Base-by-base conservation (phyloP, 1,139 yeast species). In the Suzukiozyma palmioleophila region DNA sequence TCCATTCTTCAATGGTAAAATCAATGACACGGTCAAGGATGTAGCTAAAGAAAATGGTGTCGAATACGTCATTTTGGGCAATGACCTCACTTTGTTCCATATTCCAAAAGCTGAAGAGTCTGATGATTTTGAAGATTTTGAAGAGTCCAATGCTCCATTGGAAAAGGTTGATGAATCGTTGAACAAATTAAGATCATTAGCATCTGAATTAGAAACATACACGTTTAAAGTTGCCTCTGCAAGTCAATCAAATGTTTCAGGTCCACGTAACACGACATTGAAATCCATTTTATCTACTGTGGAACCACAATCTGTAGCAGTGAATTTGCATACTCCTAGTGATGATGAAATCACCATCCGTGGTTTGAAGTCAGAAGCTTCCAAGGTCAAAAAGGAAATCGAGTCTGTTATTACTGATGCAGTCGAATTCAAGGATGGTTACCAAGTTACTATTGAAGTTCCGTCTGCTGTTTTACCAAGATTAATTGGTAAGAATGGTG, bases 401-500 rank as follows among this genome's bases (percentile, higher is more conserved):
- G 67, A 66, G 32, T 62, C 69, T 39, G 72, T 80, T 9, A 66
- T 85, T 45, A 75, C 73, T 40, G 92, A 85, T 47, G 79, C 84
- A 38, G 75, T 77, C 52, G 81, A 81, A 52, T 75, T 78, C 51
- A 75, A 79, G 22, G 77, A 81, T 44, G 76, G 77, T 38, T 85
- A 75, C 60, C 64, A 70, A 38, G 61, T 79, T 16, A 66, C 74
- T 32, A 63, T 79, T 48, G 69, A 68, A 34, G 81, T 88, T 54
- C 95, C 97, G 44, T 62, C 79, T 2, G 67, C 73, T 41, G 77
- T 79, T 36, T 70, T 90, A 44, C 76, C 94, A 32, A 81, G 95
- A 62, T 73, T 94, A 41, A 88, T 94, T 60, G 99, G 98, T 50
- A 85, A 84, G 59, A 86, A 79, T 46, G 98, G 98, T 42, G 66